Conservation (phyloP, 139 green algal species). For the Chlamydomonas incerta region DNA sequence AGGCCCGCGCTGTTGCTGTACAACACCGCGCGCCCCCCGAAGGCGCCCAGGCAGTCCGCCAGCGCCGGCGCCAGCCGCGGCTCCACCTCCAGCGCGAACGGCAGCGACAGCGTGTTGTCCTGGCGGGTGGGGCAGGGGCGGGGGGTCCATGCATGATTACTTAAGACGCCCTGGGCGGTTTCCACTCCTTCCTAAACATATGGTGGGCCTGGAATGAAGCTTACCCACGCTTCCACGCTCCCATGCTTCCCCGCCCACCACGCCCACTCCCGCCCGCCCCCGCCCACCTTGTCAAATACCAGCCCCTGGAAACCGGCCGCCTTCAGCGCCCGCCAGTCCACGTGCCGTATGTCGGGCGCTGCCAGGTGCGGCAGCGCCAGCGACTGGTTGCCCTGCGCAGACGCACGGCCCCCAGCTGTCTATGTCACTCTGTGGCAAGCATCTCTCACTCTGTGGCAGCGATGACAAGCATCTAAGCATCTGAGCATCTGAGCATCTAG, state of each 20-base stretch:
- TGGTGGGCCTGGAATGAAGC: too few relatives aligned
- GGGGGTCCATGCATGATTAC: too few relatives aligned
- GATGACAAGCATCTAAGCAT: too few relatives aligned
- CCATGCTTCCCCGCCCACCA: too few relatives aligned
- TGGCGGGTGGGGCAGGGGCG: neutral
- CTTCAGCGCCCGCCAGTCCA: conserved; percentile 80
- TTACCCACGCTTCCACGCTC: too few relatives aligned
- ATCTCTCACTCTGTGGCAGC: too few relatives aligned
- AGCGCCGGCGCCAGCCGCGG: conserved; percentile 54
- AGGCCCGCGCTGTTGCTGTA: conserved; percentile 95
- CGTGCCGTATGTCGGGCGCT: conserved; percentile 70
- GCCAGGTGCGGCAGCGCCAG: conserved; percentile 82
- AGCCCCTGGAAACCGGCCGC: conserved; percentile 82
- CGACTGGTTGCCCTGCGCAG: conserved; percentile 67
- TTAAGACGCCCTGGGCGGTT: too few relatives aligned
- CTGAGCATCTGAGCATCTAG: too few relatives aligned
- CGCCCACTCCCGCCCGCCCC: neutral
- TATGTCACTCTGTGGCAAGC: too few relatives aligned
- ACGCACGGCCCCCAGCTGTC: too few relatives aligned
- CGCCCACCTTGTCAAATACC: conserved; percentile 89
- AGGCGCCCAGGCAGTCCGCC: conserved; percentile 64
- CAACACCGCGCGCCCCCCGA: conserved; percentile 78
- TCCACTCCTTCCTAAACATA: too few relatives aligned
- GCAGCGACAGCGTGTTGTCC: conserved; percentile 95
- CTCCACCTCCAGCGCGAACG: conserved; percentile 73